These are phyloP conservation scores for Gossypium stocksii DNA, from an alignment of 345 rosid species.

Conservation along the genomic window DNA sequence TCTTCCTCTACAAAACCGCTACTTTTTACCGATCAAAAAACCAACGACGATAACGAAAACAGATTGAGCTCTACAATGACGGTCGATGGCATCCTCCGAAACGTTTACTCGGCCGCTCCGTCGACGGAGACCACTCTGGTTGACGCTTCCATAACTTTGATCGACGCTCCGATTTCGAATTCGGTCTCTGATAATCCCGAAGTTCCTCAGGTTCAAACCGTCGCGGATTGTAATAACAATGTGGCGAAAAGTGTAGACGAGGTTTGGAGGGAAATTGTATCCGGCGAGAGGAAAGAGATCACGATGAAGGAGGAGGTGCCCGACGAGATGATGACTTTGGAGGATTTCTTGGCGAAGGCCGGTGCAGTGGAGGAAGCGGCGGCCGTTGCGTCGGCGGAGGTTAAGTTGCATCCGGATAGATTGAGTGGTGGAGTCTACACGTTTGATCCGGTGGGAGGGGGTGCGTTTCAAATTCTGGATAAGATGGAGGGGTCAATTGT, in stretches of 20 bases:
- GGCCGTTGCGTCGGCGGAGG: conserved; percentile 24
- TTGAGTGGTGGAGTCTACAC: conserved; percentile 46
- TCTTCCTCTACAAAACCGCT: conserved; percentile 35
- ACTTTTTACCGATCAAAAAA: conserved; percentile 23
- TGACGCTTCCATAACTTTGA: conserved; percentile 40
- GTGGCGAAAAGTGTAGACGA: conserved; percentile 53
- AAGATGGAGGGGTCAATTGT: conserved; percentile 48
- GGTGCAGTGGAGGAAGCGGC: conserved; percentile 42
- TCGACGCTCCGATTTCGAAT: conserved; percentile 31
- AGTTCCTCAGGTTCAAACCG: conserved; percentile 19
- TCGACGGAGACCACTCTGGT: conserved; percentile 23
- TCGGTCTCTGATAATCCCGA: conserved; percentile 9
- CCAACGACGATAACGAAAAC: conserved; percentile 6
- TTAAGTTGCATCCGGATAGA: conserved; percentile 37
- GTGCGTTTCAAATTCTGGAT: conserved; percentile 54
- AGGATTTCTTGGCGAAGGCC: conserved; percentile 78
- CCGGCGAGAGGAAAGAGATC: conserved; percentile 51
- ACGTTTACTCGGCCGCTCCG: conserved; percentile 25
- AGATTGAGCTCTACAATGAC: conserved; percentile 35
- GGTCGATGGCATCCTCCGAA: conserved; percentile 39
- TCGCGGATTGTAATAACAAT: conserved; percentile 12
- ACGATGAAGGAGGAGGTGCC: conserved; percentile 67
- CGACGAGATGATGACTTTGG: conserved; percentile 84
- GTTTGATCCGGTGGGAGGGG: conserved; percentile 40
- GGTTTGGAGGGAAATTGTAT: conserved; percentile 85